Evolutionary conservation across 2,329 filamentous ascomycete species (phyloP).

Genomic region (Verticillium isaacii): DNA sequence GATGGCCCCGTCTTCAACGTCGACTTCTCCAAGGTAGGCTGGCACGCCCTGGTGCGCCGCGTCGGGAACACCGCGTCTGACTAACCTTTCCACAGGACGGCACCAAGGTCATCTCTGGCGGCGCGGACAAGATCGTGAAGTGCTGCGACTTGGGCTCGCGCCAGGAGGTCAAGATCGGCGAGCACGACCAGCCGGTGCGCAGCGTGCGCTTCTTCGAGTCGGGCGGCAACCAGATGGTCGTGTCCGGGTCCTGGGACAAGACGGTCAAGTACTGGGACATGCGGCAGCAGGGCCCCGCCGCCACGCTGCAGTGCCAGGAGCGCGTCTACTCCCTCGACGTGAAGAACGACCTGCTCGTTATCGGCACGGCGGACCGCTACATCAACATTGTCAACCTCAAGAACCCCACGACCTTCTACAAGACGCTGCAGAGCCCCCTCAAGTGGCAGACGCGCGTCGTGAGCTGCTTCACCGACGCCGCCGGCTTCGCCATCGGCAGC

Average conservation of each 20-base stretch:
- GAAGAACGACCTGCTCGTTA: constrained; percentile 79
- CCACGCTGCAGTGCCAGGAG: constrained; percentile 64
- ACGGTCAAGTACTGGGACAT: constrained; percentile 88
- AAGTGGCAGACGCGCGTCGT: constrained; percentile 98
- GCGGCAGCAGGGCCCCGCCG: constrained; percentile 60
- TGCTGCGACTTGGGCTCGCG: constrained; percentile 74
- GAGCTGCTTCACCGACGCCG: constrained; percentile 88
- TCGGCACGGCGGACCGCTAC: constrained; percentile 91
- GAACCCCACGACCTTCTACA: constrained; percentile 88
- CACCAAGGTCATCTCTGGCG: constrained; percentile 78
- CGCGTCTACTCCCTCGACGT: constrained; percentile 91
- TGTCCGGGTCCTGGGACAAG: constrained; percentile 92
- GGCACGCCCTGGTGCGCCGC: neutral
- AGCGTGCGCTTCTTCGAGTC: constrained; percentile 73
- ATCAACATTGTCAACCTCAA: constrained; percentile 93
- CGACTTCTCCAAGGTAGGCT: constrained; percentile 79
- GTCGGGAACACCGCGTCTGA: constrained; percentile 2
- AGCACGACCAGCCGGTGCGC: constrained; percentile 79
- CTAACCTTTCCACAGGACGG: constrained; percentile 62
- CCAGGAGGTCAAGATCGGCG: constrained; percentile 69
- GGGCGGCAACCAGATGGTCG: constrained; percentile 71
- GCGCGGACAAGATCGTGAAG: constrained; percentile 86
- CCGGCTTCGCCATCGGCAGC: constrained; percentile 89
- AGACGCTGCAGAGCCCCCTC: constrained; percentile 89
- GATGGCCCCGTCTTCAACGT: constrained; percentile 78